Conservation (phyloP, 2,329 filamentous ascomycete genomes). For the Fusarium sp. region DNA sequence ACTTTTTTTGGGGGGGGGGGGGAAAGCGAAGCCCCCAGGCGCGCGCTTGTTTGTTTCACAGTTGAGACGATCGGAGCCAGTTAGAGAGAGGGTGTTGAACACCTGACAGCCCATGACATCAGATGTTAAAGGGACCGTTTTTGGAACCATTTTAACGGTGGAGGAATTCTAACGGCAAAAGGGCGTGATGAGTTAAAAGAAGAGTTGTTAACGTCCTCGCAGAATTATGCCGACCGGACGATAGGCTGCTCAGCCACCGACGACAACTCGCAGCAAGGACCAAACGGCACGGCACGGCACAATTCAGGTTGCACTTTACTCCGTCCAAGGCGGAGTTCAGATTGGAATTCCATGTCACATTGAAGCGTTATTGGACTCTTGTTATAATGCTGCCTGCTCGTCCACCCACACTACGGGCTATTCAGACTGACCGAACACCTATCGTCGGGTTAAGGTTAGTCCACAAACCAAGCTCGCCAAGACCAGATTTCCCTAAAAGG, state of each 20-base stretch:
- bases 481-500: conserved; percentile 3
- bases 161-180: background rate
- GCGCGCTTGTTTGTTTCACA: conserved; percentile 19
- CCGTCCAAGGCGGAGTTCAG: background rate
- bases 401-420: background rate
- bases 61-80: background rate
- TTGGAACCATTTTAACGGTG: background rate
- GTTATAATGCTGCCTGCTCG: background rate
- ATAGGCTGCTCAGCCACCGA: background rate
- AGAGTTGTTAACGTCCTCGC: background rate
- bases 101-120: background rate
- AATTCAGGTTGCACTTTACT: background rate
- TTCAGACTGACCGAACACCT: background rate
- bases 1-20: too few relatives aligned
- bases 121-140: background rate
- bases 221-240: background rate
- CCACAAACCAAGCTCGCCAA: background rate
- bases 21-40: too few relatives aligned
- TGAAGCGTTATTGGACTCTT: background rate
- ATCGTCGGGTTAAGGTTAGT: conserved; percentile 5
- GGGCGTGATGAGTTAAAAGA: background rate
- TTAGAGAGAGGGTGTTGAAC: background rate
- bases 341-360: background rate
- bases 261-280: background rate
- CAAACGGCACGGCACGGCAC: background rate